These are phyloP conservation scores for Monosporascus sp. DNA, from an alignment of 2,329 filamentous ascomycete species.

Conservation along the genomic window DNA sequence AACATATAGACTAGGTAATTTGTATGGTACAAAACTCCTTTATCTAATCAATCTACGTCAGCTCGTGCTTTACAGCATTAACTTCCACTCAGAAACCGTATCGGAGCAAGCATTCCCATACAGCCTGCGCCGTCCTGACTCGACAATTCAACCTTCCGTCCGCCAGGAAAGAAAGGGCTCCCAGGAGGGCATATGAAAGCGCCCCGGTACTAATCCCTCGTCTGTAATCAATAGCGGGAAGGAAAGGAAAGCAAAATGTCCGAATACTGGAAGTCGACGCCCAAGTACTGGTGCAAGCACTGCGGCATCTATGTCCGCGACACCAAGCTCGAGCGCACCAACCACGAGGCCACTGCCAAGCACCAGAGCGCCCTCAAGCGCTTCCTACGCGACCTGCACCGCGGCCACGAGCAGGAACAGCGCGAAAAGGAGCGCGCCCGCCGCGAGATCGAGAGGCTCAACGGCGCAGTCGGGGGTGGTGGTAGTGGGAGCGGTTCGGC, in stretches of 20 bases:
- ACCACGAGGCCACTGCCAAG: conserved; percentile 81
- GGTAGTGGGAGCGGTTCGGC: conserved; percentile 29
- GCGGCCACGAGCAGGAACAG: conserved; percentile 72
- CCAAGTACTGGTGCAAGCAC: conserved; percentile 98
- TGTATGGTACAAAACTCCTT: too few relatives aligned
- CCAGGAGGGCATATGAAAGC: too few relatives aligned
- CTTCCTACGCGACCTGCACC: conserved; percentile 83
- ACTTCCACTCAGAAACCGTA: too few relatives aligned
- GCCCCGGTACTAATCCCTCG: too few relatives aligned
- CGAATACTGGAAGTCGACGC: conserved; percentile 98
- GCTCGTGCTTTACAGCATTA: too few relatives aligned
- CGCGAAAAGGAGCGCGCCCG: conserved; percentile 78
- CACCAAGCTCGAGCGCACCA: conserved; percentile 80
- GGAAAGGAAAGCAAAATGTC: conserved; percentile 55
- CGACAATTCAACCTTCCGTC: too few relatives aligned
- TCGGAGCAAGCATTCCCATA: too few relatives aligned
- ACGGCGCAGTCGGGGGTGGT: conserved; percentile 57
- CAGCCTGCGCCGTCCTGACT: too few relatives aligned
- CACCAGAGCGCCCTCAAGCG: conserved; percentile 86
- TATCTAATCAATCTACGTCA: too few relatives aligned
- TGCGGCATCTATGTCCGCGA: conserved; percentile 88
- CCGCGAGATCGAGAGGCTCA: conserved; percentile 79
- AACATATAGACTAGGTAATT: too few relatives aligned
- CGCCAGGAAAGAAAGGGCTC: too few relatives aligned
- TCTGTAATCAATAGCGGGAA: too few relatives aligned